Conservation (phyloP, 73 alveolate species). For the Paramecium primaurelia region DNA sequence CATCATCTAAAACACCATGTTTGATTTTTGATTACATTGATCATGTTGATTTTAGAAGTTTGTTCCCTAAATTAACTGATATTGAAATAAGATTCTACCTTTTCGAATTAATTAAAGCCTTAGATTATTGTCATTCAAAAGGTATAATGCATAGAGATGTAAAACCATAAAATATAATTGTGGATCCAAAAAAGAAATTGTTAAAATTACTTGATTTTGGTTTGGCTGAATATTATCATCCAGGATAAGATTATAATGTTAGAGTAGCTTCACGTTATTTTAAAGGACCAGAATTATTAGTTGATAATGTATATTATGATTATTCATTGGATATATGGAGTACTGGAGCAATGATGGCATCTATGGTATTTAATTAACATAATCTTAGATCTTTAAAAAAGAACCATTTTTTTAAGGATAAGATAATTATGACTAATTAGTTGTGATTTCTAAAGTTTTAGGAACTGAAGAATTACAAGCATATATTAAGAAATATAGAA, state of each 20-base stretch:
- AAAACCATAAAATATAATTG: slow-evolving; percentile 95
- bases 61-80: slow-evolving; percentile 79
- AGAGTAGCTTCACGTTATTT: slow-evolving; percentile 96
- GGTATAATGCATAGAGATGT: slow-evolving; percentile 98
- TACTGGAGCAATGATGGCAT: slow-evolving; percentile 91
- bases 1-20: slow-evolving; percentile 87
- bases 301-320: slow-evolving; percentile 81
- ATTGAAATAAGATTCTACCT: slow-evolving; percentile 77
- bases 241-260: slow-evolving; percentile 92
- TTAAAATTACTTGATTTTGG: slow-evolving; percentile 97
- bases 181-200: slow-evolving; percentile 86
- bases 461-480: slow-evolving; percentile 87
- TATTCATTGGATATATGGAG: slow-evolving; percentile 93
- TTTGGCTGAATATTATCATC: slow-evolving; percentile 95
- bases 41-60: slow-evolving; percentile 71
- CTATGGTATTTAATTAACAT: slow-evolving; percentile 67
- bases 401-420: slow-evolving; percentile 98
- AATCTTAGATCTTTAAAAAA: slow-evolving; percentile 83
- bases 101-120: slow-evolving; percentile 79
- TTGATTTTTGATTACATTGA: slow-evolving; percentile 76
- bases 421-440: slow-evolving; percentile 95
- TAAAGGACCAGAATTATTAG: slow-evolving; percentile 96
- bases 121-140: slow-evolving; percentile 94
- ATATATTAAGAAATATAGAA: slow-evolving; percentile 58
- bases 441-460: slow-evolving; percentile 93